phyloP scores from a whole-genome alignment of 2,329 filamentous ascomycete genomes.

The Pseudogymnoascus sp. region DNA sequence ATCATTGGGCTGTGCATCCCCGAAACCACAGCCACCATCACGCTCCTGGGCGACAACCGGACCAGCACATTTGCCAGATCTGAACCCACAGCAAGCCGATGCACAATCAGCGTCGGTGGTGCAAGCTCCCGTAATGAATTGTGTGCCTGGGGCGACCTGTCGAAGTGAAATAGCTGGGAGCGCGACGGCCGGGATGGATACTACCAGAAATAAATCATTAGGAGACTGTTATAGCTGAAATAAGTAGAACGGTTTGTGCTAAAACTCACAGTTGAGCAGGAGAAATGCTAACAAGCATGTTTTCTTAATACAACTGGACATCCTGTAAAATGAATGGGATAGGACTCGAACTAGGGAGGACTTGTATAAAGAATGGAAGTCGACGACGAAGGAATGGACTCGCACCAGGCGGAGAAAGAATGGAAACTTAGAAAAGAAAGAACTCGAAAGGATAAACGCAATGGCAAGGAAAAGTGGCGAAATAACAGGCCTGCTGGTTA shows the following conservation, averaged over 20 bases:
- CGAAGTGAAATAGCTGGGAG: background rate
- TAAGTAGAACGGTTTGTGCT: background rate
- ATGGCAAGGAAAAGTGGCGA: background rate
- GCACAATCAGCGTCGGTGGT: conserved; percentile 16
- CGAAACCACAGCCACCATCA: conserved; percentile 31
- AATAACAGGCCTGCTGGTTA: background rate
- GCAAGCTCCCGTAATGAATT: conserved; percentile 28
- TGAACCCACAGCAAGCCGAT: conserved; percentile 15
- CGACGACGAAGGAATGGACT: background rate
- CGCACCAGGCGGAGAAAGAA: conserved; percentile 5
- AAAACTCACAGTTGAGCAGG: background rate
- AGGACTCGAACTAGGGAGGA: background rate
- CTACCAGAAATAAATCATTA: background rate
- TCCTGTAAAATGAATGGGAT: background rate
- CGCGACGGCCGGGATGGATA: background rate
- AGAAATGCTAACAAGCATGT: conserved; percentile 3
- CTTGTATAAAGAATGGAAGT: background rate
- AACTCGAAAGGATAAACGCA: background rate
- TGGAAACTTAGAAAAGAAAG: background rate
- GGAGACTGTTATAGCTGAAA: background rate
- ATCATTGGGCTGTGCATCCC: conserved; percentile 14
- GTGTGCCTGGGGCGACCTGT: conserved; percentile 13
- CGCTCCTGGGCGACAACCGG: conserved; percentile 28
- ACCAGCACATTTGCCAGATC: conserved; percentile 28
- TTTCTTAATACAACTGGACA: background rate